phyloP scores from a whole-genome alignment of 306 rosid species.

The Medicago ruthenica region DNA sequence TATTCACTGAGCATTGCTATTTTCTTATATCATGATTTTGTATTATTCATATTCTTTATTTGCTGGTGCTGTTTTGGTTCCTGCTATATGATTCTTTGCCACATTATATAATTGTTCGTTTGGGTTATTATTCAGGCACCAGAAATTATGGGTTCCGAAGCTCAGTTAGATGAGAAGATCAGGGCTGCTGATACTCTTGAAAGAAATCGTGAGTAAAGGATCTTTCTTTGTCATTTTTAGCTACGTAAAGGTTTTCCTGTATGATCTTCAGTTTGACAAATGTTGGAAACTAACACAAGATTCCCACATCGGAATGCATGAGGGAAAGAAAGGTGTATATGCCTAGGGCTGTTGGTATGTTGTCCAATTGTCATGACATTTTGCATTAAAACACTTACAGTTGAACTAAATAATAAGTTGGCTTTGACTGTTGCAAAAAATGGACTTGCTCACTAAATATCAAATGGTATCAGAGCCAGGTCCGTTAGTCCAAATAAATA shows the following conservation, averaged over 20 bases:
- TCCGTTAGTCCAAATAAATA: neutral
- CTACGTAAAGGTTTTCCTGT: conserved; percentile 14
- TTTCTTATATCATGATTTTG: conserved; percentile 13
- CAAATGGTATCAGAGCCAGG: neutral
- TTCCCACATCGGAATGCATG: neutral
- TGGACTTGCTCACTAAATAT: neutral
- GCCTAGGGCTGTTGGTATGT: neutral
- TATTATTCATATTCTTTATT: conserved; percentile 31
- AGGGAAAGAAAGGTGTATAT: neutral
- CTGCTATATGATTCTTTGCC: conserved; percentile 19
- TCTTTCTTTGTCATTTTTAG: conserved; percentile 38
- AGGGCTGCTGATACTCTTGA: conserved; percentile 54
- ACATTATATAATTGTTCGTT: conserved; percentile 1
- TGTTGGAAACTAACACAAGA: neutral
- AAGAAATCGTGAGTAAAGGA: conserved; percentile 70
- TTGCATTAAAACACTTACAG: neutral
- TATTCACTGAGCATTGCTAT: conserved; percentile 1
- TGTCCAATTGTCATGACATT: neutral
- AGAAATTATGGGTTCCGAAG: conserved; percentile 52
- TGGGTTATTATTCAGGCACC: conserved; percentile 56
- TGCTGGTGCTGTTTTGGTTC: conserved; percentile 38
- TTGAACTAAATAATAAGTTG: neutral
- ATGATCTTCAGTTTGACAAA: neutral
- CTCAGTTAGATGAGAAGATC: conserved; percentile 55
- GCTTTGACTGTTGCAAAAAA: neutral